These are phyloP conservation scores for Gracilaria vermiculophylla DNA, from an alignment of 23 red algal genomes.

Conservation along the genomic window DNA sequence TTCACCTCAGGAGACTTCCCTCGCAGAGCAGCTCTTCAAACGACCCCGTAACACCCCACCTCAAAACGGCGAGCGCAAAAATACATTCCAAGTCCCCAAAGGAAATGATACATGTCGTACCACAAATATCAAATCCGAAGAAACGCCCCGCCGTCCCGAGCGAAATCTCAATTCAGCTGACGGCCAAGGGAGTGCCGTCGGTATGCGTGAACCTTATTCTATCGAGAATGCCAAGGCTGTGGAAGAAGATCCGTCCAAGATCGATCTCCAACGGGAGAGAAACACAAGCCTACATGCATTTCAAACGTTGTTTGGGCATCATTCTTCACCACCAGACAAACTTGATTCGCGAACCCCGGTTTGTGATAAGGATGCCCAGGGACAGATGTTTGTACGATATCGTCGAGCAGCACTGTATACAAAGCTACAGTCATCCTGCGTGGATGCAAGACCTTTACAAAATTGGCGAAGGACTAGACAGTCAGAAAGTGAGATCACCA, in stretches of 20 bases:
- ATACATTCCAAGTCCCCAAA: neutral
- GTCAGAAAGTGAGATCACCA: neutral
- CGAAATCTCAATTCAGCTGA: neutral
- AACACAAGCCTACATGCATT: neutral
- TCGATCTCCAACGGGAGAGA: conserved; percentile 8
- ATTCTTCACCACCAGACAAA: neutral
- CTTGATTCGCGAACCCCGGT: neutral
- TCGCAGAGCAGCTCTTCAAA: neutral
- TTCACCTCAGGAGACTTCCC: neutral
- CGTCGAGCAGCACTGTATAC: neutral
- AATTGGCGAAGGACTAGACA: neutral
- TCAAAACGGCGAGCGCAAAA: neutral
- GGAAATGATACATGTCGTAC: neutral
- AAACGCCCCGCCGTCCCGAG: neutral
- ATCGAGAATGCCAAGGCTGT: neutral
- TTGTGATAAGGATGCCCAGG: neutral
- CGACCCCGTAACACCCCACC: neutral
- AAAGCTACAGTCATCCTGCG: neutral
- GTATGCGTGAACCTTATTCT: neutral
- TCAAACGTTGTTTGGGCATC: neutral
- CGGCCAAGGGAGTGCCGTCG: neutral
- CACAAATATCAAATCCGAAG: neutral
- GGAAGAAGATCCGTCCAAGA: neutral
- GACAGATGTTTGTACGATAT: no score
- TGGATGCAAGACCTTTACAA: neutral